Base-by-base conservation (phyloP, 257 asterid genomes). In the Sherardia arvensis region DNA sequence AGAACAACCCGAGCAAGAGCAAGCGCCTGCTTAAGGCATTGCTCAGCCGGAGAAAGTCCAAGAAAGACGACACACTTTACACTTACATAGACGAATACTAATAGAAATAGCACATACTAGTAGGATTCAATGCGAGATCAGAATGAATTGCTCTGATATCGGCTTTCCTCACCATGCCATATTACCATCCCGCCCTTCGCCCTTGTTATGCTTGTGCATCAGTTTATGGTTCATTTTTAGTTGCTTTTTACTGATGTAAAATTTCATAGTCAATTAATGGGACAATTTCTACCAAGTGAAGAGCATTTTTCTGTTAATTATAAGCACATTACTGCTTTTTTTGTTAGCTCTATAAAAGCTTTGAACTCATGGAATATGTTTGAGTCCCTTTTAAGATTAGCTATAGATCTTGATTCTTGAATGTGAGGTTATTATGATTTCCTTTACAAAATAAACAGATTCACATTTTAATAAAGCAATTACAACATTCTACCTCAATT, bases 1-100 rank as follows among this genome's bases (percentile, higher is more conserved):
- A 86, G 27, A 84, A 79, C 29, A 69, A 66, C 63, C 79, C 91
- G 1, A 85, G 96, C 89, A 89, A 84, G 71, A 85, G 99, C 59
- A 92, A 92, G 74, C 96, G 93, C 3, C 83, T 92, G 48, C 96
- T 92, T 62, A 89, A 89, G 71, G 77, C 96, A 26, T 74, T 88
- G 80, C 95, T 92, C 25, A 88, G 88, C 79, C 81, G 97, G 53
- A 87, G 94, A 70, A 92, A 85, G 77, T 87, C 95, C 4, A 92
- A 87, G 95, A 87, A 89, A 77, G 98, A 92, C 47, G 98, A 92
- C 27, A 79, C 56, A 49, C 70, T 89, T 45, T 92, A 87, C 73
- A 89, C 91, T 59, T 92, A 89, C 71, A 72, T 92, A 78, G 97
- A 92, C 76, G 99, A 89, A 75, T 92, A 92, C 64, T 86, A 59